These are phyloP conservation scores for Cercospora sp. DNA, from an alignment of 2,329 filamentous ascomycete genomes.

Conservation along the genomic window DNA sequence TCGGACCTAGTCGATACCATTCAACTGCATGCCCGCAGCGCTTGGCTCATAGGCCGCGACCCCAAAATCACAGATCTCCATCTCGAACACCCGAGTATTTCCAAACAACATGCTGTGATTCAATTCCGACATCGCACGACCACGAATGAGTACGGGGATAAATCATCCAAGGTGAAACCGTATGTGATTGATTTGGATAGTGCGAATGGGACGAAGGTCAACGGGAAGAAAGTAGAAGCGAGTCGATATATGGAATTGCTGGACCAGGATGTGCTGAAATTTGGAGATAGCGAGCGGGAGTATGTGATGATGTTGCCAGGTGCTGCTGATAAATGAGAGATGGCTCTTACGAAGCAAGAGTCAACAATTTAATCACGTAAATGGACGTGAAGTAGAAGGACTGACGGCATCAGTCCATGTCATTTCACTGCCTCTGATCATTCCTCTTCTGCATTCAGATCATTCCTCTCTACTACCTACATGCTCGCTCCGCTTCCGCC, in stretches of 20 bases:
- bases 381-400: neutral
- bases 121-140: slow-evolving; percentile 87
- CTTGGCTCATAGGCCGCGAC: slow-evolving; percentile 89
- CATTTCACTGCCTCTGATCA: too few species aligned
- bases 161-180: slow-evolving; percentile 67
- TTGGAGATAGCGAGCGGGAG: slow-evolving; percentile 85
- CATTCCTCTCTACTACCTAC: too few species aligned
- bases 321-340: slow-evolving; percentile 18
- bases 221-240: slow-evolving; percentile 70
- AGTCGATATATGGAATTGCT: slow-evolving; percentile 82
- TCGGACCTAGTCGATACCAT: slow-evolving; percentile 78
- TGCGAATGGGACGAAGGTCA: slow-evolving; percentile 84
- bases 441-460: too few species aligned
- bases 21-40: slow-evolving; percentile 72
- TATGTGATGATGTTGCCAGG: slow-evolving; percentile 86
- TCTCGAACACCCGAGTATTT: slow-evolving; percentile 87
- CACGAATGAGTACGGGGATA: slow-evolving; percentile 83
- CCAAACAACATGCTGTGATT: slow-evolving; percentile 92
- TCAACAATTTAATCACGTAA: neutral
- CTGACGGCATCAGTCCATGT: neutral
- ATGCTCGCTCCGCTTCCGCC: too few species aligned
- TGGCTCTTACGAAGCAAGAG: neutral
- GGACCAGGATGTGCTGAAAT: slow-evolving; percentile 84
- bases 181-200: slow-evolving; percentile 94
- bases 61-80: slow-evolving; percentile 75